These are phyloP conservation scores for Megacollybia marginata DNA, from an alignment of 768 basidiomycete genomes.

Conservation along the genomic window DNA sequence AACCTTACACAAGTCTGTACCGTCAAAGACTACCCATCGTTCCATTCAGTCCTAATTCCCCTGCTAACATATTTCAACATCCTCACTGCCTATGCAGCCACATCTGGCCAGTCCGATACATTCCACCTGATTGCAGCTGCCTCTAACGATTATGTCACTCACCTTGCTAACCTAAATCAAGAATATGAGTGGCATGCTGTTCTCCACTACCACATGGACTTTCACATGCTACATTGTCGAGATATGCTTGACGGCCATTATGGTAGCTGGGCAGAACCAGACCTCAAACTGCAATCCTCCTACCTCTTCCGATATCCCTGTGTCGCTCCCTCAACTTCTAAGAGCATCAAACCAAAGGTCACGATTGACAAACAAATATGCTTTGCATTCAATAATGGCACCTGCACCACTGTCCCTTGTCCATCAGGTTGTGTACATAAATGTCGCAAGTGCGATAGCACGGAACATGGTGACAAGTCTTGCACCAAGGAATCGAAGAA, in stretches of 20 bases:
- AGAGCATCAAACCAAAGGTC: neutral
- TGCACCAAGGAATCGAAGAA: neutral
- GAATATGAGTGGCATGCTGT: slow-evolving; percentile 10
- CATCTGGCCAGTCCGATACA: neutral
- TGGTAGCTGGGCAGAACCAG: slow-evolving; percentile 6
- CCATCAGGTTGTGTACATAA: slow-evolving; percentile 4
- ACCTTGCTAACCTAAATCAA: slow-evolving; percentile 8
- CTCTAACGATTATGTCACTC: neutral
- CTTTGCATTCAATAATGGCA: slow-evolving; percentile 7
- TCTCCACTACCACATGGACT: slow-evolving; percentile 10
- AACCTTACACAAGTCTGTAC: neutral
- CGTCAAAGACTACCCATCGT: slow-evolving; percentile 3
- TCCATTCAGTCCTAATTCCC: slow-evolving; percentile 1
- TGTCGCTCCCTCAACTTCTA: neutral
- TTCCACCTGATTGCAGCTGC: neutral
- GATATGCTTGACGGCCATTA: slow-evolving; percentile 11
- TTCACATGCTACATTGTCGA: slow-evolving; percentile 5
- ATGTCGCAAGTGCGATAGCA: slow-evolving; percentile 6
- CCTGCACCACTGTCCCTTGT: slow-evolving; percentile 8
- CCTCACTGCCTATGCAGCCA: slow-evolving; percentile 1
- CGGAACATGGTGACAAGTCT: neutral
- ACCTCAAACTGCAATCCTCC: slow-evolving; percentile 5
- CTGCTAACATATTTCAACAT: slow-evolving; percentile 1
- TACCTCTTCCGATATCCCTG: slow-evolving; percentile 6
- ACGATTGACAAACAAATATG: slow-evolving; percentile 6